Evolutionary conservation across 352 stramenopile genomes (phyloP).

Genomic region (Pythium folliculosum): DNA sequence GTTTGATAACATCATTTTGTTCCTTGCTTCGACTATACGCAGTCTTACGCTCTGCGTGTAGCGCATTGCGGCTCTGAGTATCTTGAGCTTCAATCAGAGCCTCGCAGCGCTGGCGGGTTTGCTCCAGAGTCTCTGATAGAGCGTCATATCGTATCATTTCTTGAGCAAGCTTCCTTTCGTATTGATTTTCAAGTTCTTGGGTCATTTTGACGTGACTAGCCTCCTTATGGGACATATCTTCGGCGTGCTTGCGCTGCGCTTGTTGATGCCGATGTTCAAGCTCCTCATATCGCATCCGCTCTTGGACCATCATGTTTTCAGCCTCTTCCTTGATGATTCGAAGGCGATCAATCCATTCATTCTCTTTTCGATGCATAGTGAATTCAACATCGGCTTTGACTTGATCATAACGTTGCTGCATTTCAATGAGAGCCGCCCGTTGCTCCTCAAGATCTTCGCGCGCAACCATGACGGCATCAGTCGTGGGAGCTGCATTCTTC

Average conservation of each 20-base stretch:
- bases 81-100: constrained; percentile 84
- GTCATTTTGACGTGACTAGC: constrained; percentile 81
- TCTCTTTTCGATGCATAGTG: constrained; percentile 81
- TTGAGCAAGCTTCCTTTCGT: constrained; percentile 89
- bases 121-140: constrained; percentile 86
- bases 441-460: constrained; percentile 82
- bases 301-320: constrained; percentile 75
- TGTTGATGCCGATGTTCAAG: constrained; percentile 73
- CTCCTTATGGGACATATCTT: constrained; percentile 79
- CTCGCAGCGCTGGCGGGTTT: constrained; percentile 88
- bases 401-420: constrained; percentile 76
- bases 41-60: constrained; percentile 68
- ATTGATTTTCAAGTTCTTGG: constrained; percentile 92
- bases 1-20: constrained; percentile 84
- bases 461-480: constrained; percentile 67
- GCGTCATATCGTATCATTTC: constrained; percentile 88
- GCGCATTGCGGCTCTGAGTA: constrained; percentile 52
- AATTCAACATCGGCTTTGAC: constrained; percentile 86
- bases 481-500: constrained; percentile 11
- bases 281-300: constrained; percentile 77
- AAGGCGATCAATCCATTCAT: constrained; percentile 85
- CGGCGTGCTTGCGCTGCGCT: constrained; percentile 65
- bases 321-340: constrained; percentile 79
- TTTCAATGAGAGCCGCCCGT: constrained; percentile 44
- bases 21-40: constrained; percentile 71